Evolutionary conservation across 208 protist genomes (phyloP), one percentile per base, ranked within the genome.

Genomic region (Leishmania braziliensis): DNA sequence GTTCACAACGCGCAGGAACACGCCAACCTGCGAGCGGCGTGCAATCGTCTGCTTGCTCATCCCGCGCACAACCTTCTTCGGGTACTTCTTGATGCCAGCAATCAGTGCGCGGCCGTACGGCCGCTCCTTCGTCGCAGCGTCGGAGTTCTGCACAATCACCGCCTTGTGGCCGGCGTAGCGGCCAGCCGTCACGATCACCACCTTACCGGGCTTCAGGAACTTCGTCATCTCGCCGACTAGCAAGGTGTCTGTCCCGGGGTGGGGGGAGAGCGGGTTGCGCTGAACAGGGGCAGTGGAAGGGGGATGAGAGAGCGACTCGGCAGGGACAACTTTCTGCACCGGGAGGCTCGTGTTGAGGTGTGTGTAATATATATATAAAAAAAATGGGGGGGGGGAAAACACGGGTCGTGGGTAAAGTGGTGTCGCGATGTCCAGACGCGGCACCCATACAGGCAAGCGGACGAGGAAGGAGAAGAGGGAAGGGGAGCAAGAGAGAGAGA

Each of bases 1-100:
- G 97, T 99, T 99, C 91, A 99, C 91, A 54, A 99, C 91, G 89
- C 99, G 99, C 79, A 99, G 91, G 93, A 99, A 99, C 86, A 98
- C 95, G 83, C 92, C 96, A 60, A 99, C 90, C 81, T 93, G 90
- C 75, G 97, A 98, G 86, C 98, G 91, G 87, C 96, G 94, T 53
- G 91, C 80, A 71, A 99, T 97, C 54, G 89, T 92, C 85, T 98
- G 98, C 91, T 98, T 94, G 88, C 87, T 93, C 98, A 99, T 99
- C 56, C 89, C 86, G 82, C 95, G 97, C 81, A 96, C 90, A 58
- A 99, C 92, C 91, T 98, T 97, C 84, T 93, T 95, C 79, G 99
- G 99, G 92, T 97, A 97, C 84, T 97, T 98, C 85, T 98, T 97
- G 83, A 99, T 93, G 84, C 99, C 99, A 63, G 96, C 99, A 77